Conservation (phyloP, 2,329 filamentous ascomycete genomes). For the Bipolaris cookei region DNA sequence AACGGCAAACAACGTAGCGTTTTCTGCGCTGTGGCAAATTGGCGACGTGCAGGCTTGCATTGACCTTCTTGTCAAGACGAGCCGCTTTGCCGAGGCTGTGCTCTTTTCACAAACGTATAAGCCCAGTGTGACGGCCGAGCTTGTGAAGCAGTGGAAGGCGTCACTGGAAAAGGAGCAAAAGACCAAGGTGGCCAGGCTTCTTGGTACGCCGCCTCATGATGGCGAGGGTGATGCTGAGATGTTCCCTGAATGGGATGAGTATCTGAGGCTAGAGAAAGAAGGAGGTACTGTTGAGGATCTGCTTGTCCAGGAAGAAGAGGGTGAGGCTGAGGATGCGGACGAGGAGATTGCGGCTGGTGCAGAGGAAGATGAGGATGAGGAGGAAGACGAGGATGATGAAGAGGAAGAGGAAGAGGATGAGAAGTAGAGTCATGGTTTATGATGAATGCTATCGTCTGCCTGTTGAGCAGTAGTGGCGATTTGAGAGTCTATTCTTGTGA, state of each 20-base stretch:
- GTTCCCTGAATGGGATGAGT: slow-evolving; percentile 97
- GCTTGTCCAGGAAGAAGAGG: slow-evolving; percentile 40
- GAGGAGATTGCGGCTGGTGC: slow-evolving; percentile 42
- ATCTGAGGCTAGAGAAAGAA: slow-evolving; percentile 78
- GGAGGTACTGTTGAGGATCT: slow-evolving; percentile 59
- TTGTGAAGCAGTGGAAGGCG: slow-evolving; percentile 82
- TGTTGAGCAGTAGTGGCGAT: not conserved
- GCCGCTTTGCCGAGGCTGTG: slow-evolving; percentile 81
- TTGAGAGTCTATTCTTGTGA: not conserved
- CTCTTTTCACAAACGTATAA: slow-evolving; percentile 96
- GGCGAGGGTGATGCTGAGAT: slow-evolving; percentile 72
- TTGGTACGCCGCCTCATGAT: slow-evolving; percentile 77
- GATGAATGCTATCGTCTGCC: not conserved
- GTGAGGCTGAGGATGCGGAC: slow-evolving; percentile 42
- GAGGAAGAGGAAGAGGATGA: slow-evolving; percentile 27
- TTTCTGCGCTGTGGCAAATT: slow-evolving; percentile 86
- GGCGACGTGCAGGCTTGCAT: slow-evolving; percentile 83
- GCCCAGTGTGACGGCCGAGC: slow-evolving; percentile 72
- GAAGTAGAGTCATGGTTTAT: slow-evolving; percentile 6
- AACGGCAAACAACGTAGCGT: slow-evolving; percentile 89
- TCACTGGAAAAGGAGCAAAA: slow-evolving; percentile 84
- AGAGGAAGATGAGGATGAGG: slow-evolving; percentile 39
- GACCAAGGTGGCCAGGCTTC: slow-evolving; percentile 78
- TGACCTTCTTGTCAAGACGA: slow-evolving; percentile 78
- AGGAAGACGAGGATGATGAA: slow-evolving; percentile 33